These are phyloP conservation scores for Neophaeococcomyces aloes DNA, from an alignment of 2,329 filamentous ascomycete genomes.

Conservation along the genomic window DNA sequence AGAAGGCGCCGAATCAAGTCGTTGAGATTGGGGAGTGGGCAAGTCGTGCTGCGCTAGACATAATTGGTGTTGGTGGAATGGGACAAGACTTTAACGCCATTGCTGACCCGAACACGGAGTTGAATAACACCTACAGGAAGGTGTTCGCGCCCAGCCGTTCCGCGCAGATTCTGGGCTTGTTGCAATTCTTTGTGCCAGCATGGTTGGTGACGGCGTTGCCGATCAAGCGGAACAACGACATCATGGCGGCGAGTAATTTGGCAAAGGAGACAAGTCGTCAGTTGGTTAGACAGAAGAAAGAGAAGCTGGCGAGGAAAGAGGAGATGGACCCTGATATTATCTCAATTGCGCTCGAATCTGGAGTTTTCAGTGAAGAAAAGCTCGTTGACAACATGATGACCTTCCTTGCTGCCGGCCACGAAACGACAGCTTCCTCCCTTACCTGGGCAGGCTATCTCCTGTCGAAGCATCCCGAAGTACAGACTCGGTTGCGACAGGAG, in stretches of 20 bases:
- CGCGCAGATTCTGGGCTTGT: slow-evolving; percentile 46
- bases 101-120: slow-evolving; percentile 46
- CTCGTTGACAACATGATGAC: slow-evolving; percentile 88
- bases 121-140: slow-evolving; percentile 47
- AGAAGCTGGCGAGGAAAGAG: slow-evolving; percentile 38
- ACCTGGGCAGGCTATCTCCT: slow-evolving; percentile 25
- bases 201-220: slow-evolving; percentile 56
- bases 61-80: slow-evolving; percentile 63
- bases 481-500: slow-evolving; percentile 22
- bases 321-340: slow-evolving; percentile 61
- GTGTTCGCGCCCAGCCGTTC: slow-evolving; percentile 46
- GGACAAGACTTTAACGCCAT: slow-evolving; percentile 61
- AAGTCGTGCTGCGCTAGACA: slow-evolving; percentile 60
- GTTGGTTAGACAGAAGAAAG: slow-evolving; percentile 62
- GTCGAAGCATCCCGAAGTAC: slow-evolving; percentile 22
- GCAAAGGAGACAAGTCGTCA: slow-evolving; percentile 58
- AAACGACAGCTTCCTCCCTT: slow-evolving; percentile 25
- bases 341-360: slow-evolving; percentile 66
- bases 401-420: slow-evolving; percentile 59
- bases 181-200: slow-evolving; percentile 52
- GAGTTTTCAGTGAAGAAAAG: slow-evolving; percentile 64
- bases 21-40: slow-evolving; percentile 54
- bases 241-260: slow-evolving; percentile 44
- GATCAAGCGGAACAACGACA: slow-evolving; percentile 57
- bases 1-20: slow-evolving; percentile 27